phyloP scores from a whole-genome alignment of 139 green algal genomes.

The Closterium sp. region DNA sequence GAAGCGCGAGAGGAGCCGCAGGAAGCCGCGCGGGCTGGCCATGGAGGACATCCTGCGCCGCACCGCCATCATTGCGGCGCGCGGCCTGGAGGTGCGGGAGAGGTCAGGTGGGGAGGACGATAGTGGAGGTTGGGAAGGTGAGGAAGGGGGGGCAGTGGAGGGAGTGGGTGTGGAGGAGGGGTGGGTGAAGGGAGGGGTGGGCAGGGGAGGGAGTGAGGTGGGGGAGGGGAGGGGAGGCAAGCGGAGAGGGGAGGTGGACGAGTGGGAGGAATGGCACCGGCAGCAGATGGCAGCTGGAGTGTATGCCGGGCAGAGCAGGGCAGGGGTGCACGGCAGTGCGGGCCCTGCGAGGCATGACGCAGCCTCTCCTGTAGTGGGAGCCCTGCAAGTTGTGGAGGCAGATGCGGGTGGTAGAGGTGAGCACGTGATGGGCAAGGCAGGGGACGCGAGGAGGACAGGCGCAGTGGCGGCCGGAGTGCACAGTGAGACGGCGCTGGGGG shows the following conservation, averaged over 20 bases:
- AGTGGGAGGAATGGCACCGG: background rate
- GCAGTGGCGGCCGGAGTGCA: background rate
- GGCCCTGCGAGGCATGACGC: background rate
- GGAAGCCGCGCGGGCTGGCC: background rate
- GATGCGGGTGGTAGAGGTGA: background rate
- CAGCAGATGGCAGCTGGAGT: background rate
- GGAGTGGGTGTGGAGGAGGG: background rate
- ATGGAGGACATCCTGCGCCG: background rate
- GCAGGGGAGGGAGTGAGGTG: background rate
- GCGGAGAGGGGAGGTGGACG: background rate
- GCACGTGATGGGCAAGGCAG: background rate
- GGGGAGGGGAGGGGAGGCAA: background rate
- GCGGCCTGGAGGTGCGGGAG: background rate
- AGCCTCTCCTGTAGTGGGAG: background rate
- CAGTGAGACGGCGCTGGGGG: background rate
- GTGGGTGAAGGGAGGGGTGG: background rate
- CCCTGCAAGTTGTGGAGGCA: background rate
- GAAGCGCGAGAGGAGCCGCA: background rate
- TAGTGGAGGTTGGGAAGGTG: background rate
- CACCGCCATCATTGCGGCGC: background rate
- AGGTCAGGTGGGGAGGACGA: background rate
- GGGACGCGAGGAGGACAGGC: background rate
- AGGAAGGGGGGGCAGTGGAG: background rate
- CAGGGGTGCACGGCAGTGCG: too few relatives aligned
- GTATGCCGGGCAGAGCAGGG: too few relatives aligned